Evolutionary conservation across 192 early-diverging fungal genomes (phyloP).

Genomic region (Coemansia sp.): DNA sequence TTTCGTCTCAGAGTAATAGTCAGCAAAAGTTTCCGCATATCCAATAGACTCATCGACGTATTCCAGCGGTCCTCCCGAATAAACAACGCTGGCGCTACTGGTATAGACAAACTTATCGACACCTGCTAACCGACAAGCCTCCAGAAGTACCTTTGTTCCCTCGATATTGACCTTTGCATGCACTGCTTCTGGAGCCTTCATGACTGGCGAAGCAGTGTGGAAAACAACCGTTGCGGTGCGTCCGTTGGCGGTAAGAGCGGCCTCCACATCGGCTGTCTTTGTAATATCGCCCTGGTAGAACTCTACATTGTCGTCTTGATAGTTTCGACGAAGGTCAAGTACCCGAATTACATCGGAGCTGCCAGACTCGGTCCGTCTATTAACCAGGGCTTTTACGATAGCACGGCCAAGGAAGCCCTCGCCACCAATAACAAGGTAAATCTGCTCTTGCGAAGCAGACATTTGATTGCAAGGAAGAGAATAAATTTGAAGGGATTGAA

Average conservation of each 20-base stretch:
- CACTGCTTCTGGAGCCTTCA: slow-evolving; percentile 67
- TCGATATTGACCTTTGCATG: slow-evolving; percentile 82
- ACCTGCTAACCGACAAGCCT: slow-evolving; percentile 62
- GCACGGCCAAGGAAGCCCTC: slow-evolving; percentile 85
- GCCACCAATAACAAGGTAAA: slow-evolving; percentile 80
- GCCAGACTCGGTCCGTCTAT: slow-evolving; percentile 27
- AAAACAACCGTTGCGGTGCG: slow-evolving; percentile 71
- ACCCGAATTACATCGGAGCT: slow-evolving; percentile 64
- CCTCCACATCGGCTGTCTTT: slow-evolving; percentile 50
- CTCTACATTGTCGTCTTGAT: slow-evolving; percentile 42
- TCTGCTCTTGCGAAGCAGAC: slow-evolving; percentile 15
- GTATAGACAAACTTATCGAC: slow-evolving; percentile 82
- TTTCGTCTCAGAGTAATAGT: slow-evolving; percentile 95
- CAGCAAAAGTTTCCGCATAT: slow-evolving; percentile 73
- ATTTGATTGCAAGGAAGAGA: background rate
- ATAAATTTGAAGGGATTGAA: too few species aligned
- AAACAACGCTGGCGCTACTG: slow-evolving; percentile 86
- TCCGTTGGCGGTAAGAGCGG: slow-evolving; percentile 51
- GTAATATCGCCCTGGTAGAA: slow-evolving; percentile 67
- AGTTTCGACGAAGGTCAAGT: slow-evolving; percentile 73
- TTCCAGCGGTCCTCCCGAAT: slow-evolving; percentile 67
- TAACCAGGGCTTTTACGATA: slow-evolving; percentile 74
- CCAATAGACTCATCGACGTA: slow-evolving; percentile 80
- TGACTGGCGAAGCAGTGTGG: slow-evolving; percentile 88
- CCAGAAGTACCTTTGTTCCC: slow-evolving; percentile 84